Evolutionary conservation across 2,329 filamentous ascomycete genomes (phyloP), one percentile per base, ranked within the genome.

Genomic region (Teratosphaeria epicoccoides): DNA sequence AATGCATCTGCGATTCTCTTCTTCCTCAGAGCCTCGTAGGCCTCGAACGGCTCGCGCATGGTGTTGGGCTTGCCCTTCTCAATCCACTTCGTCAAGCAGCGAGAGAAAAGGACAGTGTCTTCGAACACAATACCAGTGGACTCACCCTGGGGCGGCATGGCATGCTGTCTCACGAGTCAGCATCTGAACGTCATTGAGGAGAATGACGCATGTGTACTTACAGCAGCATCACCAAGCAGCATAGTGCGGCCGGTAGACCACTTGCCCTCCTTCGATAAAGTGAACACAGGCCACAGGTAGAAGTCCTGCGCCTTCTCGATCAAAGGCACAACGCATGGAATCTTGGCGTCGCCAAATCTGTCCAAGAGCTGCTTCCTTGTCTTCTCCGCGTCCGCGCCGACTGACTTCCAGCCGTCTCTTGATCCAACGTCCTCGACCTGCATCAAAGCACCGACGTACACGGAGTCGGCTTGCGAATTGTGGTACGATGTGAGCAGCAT

Each of bases 81-180:
- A 59, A 72, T 67, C 71, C 71, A 73, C 43, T 65, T 61, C 1
- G 65, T 68, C 46, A 73, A 52, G 61, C 69, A 72, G 46, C 71
- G 61, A 24, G 74, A 69, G 61, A 77, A 71, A 49, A 77, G 60
- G 29, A 76, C 71, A 2, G 71, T 75, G 58, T 77, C 75, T 61
- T 77, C 75, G 55, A 78, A 76, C 9, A 76, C 73, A 28, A 77
- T 71, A 14, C 75, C 75, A 3, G 74, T 76, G 26, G 67, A 70
- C 55, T 77, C 74, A 10, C 75, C 75, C 52, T 76, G 73, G 2
- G 75, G 74, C 3, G 74, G 73, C 74, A 77, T 77, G 9, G 71
- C 72, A 57, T 74, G 72, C 47, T 66, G 49, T 12, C 25, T 24
- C 11, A 10, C 6, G n/a, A 6, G 49, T 52, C 26, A 51, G 43